These are phyloP conservation scores for Diaporthe sp. DNA, from an alignment of 2,329 filamentous ascomycete species.

Conservation along the genomic window DNA sequence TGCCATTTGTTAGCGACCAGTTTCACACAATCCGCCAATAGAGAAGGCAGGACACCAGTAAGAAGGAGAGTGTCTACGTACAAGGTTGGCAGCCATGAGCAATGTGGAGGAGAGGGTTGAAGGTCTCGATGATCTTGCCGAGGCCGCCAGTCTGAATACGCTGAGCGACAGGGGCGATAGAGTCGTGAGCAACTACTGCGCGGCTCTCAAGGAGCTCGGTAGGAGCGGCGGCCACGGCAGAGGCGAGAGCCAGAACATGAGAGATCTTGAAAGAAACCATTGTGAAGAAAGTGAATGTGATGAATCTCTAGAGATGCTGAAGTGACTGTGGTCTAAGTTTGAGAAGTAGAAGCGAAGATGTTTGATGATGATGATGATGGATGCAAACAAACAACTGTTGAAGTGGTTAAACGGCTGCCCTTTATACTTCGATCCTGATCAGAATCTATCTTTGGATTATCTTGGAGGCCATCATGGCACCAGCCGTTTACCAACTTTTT, in stretches of 20 bases:
- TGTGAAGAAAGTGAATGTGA: background rate
- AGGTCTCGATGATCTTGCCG: slow-evolving; percentile 39
- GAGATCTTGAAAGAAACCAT: slow-evolving; percentile 22
- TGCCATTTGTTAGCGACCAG: background rate
- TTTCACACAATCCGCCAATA: background rate
- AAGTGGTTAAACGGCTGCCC: background rate
- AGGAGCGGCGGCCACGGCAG: slow-evolving; percentile 6
- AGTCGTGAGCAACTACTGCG: slow-evolving; percentile 15
- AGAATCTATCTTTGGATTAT: background rate
- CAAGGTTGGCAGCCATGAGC: slow-evolving; percentile 44
- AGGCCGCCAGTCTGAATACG: slow-evolving; percentile 41
- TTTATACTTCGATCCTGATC: background rate
- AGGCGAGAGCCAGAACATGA: slow-evolving; percentile 11
- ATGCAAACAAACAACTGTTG: background rate
- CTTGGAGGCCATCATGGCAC: background rate
- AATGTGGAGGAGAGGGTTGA: slow-evolving; percentile 44
- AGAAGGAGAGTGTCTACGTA: background rate
- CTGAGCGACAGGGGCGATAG: background rate
- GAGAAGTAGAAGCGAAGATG: background rate
- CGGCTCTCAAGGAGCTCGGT: slow-evolving; percentile 19
- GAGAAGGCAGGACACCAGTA: too few relatives aligned
- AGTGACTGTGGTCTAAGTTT: background rate
- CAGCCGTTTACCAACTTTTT: background rate
- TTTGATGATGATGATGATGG: slow-evolving; percentile 8
- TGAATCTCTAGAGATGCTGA: background rate